Conservation (phyloP, 495 filamentous ascomycete species). For the Annulohypoxylon nitens region DNA sequence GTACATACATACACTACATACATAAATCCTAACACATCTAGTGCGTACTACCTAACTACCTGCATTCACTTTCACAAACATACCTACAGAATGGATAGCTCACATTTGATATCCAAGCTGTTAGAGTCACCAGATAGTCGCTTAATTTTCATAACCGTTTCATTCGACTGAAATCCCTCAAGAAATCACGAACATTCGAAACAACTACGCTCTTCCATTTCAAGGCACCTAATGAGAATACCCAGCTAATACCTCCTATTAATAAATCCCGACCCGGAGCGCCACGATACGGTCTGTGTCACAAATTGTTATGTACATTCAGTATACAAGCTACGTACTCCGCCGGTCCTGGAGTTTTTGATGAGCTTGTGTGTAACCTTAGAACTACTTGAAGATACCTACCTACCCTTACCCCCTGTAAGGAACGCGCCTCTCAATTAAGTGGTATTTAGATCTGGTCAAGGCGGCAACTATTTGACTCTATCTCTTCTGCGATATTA, state of each 20-base stretch:
- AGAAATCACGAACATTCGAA: not conserved
- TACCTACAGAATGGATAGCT: not conserved
- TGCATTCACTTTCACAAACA: constrained; percentile 4
- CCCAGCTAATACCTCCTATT: not conserved
- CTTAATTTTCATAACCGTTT: not conserved
- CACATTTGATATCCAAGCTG: not conserved
- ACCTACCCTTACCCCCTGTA: not conserved
- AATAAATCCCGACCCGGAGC: not conserved
- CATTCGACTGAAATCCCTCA: not conserved
- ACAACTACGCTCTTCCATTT: not conserved
- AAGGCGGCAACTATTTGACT: not conserved
- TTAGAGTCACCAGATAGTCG: not conserved
- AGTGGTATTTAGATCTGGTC: not conserved
- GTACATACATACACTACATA: too few relatives aligned
- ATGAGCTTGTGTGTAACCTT: not conserved
- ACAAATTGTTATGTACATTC: not conserved
- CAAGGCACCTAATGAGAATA: not conserved
- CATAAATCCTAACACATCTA: too few relatives aligned
- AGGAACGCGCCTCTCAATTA: not conserved
- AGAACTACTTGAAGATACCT: not conserved
- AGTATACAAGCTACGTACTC: not conserved
- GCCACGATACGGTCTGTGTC: constrained; percentile 4
- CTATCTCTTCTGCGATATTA: not conserved
- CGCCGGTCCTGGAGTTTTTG: not conserved
- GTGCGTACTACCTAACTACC: too few relatives aligned